Evolutionary conservation across 768 basidiomycete species (phyloP), one percentile per base, ranked within the genome.

Genomic region (Termitomyces sp.): DNA sequence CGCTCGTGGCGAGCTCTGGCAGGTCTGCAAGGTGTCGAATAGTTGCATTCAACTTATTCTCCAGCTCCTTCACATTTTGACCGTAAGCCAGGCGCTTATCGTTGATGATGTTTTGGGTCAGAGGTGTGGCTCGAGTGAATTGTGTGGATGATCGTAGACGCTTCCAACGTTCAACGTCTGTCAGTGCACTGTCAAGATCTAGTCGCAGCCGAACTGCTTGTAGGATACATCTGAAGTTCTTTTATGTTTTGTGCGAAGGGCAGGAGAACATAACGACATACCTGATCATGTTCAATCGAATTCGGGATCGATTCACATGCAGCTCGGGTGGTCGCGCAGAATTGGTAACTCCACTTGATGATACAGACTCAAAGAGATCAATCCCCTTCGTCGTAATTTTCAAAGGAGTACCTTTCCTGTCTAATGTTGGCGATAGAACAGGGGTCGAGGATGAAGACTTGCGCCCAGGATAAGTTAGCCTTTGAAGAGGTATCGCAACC

Each of bases 151-250:
- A 54, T 35, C 71, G 72, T 13, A 69, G 68, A 26, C 59, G 60
- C 57, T 70, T 72, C 73, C 69, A 74, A 52, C 65, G 63, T 12
- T 66, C 66, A 26, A 66, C 61, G 9, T 70, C 66, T 3, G 54
- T 52, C 46, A 60, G 55, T 33, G 68, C 66, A 30, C 59, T 55
- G 22, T 60, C 57, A 6, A 64, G 54, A 14, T 71, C 63, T 6
- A 69, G 56, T 40, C 70, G 66, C 30, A 66, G 60, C 35, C 67
- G 58, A 14, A 73, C 65, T 9, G 68, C 69, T 57, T 69, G 65
- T 57, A 68, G 62, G 32, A 66, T 67, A 32, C 64, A 54, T 46
- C 74, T 75, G 45, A 16, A 46, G 20, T 51, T 46, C n/a, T 46
- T 14, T 46, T 56, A 18, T 61, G 42, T 18, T 51, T n/a, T 22